Percentiles rank a stretch among this genome's conserved stretches.
Evolutionary conservation across 257 asterid species (phyloP).

Genomic region (Hygrophila difformis): DNA sequence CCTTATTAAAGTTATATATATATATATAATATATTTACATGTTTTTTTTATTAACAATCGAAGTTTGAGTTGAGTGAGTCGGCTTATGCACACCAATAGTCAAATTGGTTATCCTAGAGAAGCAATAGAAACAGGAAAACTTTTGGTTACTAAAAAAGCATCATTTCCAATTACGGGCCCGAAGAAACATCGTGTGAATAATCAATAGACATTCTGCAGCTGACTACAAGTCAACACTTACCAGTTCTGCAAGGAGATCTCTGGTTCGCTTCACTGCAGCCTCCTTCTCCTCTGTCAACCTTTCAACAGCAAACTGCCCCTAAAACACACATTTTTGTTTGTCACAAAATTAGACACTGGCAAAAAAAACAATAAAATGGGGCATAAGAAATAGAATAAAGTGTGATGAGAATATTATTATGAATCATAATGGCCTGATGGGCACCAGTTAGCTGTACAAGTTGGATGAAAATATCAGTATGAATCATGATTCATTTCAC

Average conservation of each 20-base stretch:
- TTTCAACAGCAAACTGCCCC: slow-evolving; percentile 40
- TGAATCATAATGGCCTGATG: no score
- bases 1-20: no score
- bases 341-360: slow-evolving; percentile 8
- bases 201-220: background rate
- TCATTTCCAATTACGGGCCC: background rate
- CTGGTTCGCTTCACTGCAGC: slow-evolving; percentile 45
- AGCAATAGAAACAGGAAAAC: background rate
- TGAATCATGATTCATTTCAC: no score
- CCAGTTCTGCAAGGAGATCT: slow-evolving; percentile 65
- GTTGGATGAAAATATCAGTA: no score
- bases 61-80: no score
- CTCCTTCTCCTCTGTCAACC: slow-evolving; percentile 63
- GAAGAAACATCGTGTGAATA: background rate
- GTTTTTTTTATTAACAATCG: no score
- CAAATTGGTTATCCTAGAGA: no score
- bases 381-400: background rate
- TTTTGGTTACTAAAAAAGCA: background rate
- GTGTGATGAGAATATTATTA: no score
- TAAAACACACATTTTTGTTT: slow-evolving; percentile 21
- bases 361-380: background rate
- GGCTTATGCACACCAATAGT: no score
- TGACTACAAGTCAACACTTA: slow-evolving; percentile 20
- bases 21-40: no score
- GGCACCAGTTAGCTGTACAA: no score